Evolutionary conservation across 108 stramenopile genomes (phyloP).

Genomic region (Parmales sp.): DNA sequence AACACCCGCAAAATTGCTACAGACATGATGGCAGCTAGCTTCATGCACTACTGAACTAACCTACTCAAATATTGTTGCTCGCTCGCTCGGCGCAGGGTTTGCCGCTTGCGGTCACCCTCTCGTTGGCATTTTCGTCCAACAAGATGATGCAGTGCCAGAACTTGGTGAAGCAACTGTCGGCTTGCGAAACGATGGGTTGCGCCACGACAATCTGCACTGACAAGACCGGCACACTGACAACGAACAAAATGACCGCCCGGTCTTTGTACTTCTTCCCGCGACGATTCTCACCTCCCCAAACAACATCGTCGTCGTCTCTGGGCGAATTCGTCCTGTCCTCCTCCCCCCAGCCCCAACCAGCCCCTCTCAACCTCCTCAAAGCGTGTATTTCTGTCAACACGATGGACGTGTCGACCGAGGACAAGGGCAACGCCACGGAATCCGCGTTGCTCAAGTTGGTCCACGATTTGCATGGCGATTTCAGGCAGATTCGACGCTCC

Average conservation of each 20-base stretch:
- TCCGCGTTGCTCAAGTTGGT: slow-evolving; percentile 71
- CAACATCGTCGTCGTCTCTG: slow-evolving; percentile 35
- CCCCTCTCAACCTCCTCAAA: slow-evolving; percentile 33
- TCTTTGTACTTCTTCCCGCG: slow-evolving; percentile 39
- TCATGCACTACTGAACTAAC: no score
- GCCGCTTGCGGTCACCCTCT: slow-evolving; percentile 89
- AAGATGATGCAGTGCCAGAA: slow-evolving; percentile 92
- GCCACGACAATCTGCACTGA: slow-evolving; percentile 98
- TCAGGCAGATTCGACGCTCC: slow-evolving; percentile 56
- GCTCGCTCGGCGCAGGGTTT: no score
- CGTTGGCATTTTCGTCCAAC: slow-evolving; percentile 79
- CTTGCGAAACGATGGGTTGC: slow-evolving; percentile 99
- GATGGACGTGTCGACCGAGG: slow-evolving; percentile 53
- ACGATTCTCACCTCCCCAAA: slow-evolving; percentile 43
- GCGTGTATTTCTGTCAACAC: slow-evolving; percentile 54
- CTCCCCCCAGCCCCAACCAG: slow-evolving; percentile 24
- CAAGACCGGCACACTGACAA: slow-evolving; percentile 91
- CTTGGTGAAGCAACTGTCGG: slow-evolving; percentile 86
- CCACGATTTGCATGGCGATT: slow-evolving; percentile 47
- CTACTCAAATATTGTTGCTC: no score
- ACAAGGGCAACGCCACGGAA: slow-evolving; percentile 84
- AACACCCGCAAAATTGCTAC: no score
- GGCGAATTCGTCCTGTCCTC: slow-evolving; percentile 37
- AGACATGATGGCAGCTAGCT: no score
- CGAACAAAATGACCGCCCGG: slow-evolving; percentile 87